Evolutionary conservation across 768 basidiomycete species (phyloP).

Genomic region (Amanita polypyramis): DNA sequence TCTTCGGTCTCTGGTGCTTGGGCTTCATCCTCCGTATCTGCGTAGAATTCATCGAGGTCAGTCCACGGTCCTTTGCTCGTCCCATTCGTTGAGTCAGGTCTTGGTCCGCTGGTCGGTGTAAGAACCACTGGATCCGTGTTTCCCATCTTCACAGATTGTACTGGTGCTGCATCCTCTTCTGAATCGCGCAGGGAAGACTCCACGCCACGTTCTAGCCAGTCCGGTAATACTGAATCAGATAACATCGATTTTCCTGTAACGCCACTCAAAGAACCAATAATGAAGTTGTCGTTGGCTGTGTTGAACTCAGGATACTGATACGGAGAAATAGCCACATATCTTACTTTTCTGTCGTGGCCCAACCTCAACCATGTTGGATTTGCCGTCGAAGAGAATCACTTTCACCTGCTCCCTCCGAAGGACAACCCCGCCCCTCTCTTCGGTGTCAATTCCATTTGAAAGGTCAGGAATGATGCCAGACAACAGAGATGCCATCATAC

Average conservation of each 20-base stretch:
- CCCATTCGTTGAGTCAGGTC: conserved; percentile 30
- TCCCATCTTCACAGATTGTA: conserved; percentile 16
- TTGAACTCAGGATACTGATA: conserved; percentile 5
- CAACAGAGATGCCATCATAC: conserved; percentile 69
- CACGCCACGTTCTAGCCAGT: conserved; percentile 84
- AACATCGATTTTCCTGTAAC: conserved; percentile 47
- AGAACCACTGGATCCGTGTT: conserved; percentile 39
- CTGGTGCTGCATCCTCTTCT: conserved; percentile 38
- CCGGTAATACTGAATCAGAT: conserved; percentile 50
- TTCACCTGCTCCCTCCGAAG: conserved; percentile 75
- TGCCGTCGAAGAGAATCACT: conserved; percentile 72
- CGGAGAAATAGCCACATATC: conserved; percentile 2
- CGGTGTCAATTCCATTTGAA: conserved; percentile 25
- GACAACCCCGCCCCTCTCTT: conserved; percentile 60
- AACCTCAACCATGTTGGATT: conserved; percentile 35
- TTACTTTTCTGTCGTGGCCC: conserved; percentile 25
- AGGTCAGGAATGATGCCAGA: conserved; percentile 30
- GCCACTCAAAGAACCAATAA: conserved; percentile 58
- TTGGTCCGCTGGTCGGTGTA: conserved; percentile 38
- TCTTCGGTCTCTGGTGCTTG: conserved; percentile 9
- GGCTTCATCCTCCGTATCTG: conserved; percentile 17
- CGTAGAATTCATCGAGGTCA: conserved; percentile 75
- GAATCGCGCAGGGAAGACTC: conserved; percentile 66
- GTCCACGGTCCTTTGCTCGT: conserved; percentile 34
- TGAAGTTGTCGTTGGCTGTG: conserved; percentile 27